Conservation (phyloP, 768 basidiomycete species). For the Termitomyces bulborhizus region DNA sequence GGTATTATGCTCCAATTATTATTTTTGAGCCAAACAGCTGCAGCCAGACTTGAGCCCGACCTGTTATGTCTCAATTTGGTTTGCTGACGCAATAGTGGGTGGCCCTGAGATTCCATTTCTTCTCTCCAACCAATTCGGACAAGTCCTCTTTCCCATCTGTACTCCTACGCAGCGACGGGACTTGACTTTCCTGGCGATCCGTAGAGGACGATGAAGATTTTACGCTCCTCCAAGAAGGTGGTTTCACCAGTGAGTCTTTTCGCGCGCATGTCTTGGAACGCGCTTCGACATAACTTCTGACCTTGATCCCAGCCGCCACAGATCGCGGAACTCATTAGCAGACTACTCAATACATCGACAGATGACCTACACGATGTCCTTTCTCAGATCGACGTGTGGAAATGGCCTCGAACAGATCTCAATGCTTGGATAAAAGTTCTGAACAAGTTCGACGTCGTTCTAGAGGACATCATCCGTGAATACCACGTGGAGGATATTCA, state of each 20-base stretch:
- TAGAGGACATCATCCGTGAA: slow-evolving; percentile 76
- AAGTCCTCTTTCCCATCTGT: slow-evolving; percentile 6
- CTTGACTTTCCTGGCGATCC: slow-evolving; percentile 27
- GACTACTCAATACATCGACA: slow-evolving; percentile 57
- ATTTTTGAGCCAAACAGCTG: background rate
- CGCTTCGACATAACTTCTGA: slow-evolving; percentile 12
- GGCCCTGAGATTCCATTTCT: slow-evolving; percentile 15
- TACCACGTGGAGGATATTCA: slow-evolving; percentile 88
- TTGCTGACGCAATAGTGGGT: slow-evolving; percentile 19
- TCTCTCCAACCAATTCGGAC: slow-evolving; percentile 7
- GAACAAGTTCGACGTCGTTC: slow-evolving; percentile 89
- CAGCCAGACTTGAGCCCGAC: too few species aligned
- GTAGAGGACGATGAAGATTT: slow-evolving; percentile 81
- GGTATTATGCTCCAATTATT: background rate
- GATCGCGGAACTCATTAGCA: slow-evolving; percentile 75
- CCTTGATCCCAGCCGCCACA: slow-evolving; percentile 49
- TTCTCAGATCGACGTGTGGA: slow-evolving; percentile 72
- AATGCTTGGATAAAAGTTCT: slow-evolving; percentile 95
- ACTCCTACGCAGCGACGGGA: slow-evolving; percentile 7
- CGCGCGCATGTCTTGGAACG: slow-evolving; percentile 10
- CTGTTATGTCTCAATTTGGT: slow-evolving; percentile 14
- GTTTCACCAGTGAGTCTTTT: slow-evolving; percentile 60
- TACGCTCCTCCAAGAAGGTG: slow-evolving; percentile 78
- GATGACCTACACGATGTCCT: slow-evolving; percentile 70
- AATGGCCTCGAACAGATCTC: slow-evolving; percentile 93